Evolutionary conservation across 306 rosid genomes (phyloP), one percentile per base, ranked within the genome.

Genomic region (Quercus dentata): DNA sequence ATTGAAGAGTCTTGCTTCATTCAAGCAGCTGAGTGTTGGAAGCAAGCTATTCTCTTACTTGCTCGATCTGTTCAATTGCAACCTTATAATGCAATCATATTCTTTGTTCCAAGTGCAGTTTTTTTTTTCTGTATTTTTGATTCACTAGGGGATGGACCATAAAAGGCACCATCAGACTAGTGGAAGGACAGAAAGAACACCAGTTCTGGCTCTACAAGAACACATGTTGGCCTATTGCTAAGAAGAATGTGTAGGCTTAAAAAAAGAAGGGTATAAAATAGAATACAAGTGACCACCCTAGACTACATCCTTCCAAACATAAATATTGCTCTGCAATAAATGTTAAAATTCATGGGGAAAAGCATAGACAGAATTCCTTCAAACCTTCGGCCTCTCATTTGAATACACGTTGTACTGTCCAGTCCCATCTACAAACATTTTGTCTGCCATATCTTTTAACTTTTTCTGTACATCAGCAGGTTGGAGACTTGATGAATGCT

Each of bases 401-500:
- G 75, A 68, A 38, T 65, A 73, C 20, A 44, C 63, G 63, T 62
- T 76, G 56, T 55, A 2, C 33, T 51, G 72, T 69, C 86, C 90
- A 76, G 62, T 74, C 55, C 82, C 89, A 73, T 80, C 78, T 21
- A 72, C 14, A 65, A 88, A 89, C 74, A 86, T 56, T 49, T 88
- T 80, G 71, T 88, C 92, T 19, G 97, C 97, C 87, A 89, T 76
- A 65, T 88, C 97, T 87, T 91, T 93, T 83, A 93, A 78, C 72
- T 83, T 86, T 83, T 89, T 82, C 90, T 84, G 92, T 31, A 93
- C 82, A 23, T 88, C 97, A 71, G 87, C 74, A 27, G 91, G 90
- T 82, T 85, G 94, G 71, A 91, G 89, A 70, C 90, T 73, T 23
- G 97, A 93, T 1, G 94, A 91, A 55, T 89, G 87, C 79, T 79